Percentiles rank a stretch among this genome's conserved stretches.
Evolutionary conservation across 2,329 filamentous ascomycete species (phyloP).

Genomic region (Tricladium varicosporioides): DNA sequence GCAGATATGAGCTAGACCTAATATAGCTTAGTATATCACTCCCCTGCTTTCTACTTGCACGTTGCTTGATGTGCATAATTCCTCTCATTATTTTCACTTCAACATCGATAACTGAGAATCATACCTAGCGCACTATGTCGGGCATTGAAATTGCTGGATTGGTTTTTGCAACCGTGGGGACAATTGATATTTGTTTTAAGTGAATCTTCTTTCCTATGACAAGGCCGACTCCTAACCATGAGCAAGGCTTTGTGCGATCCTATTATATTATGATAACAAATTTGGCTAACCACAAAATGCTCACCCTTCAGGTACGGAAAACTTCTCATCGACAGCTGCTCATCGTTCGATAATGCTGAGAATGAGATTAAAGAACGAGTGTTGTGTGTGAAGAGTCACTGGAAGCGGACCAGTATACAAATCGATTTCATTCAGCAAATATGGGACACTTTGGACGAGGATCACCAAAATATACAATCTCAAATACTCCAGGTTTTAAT

Average conservation of each 20-base stretch:
- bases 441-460: slow-evolving; percentile 8
- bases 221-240: not conserved
- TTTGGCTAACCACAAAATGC: not conserved
- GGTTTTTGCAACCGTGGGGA: no score
- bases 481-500: not conserved
- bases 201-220: no score
- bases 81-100: no score
- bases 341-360: slow-evolving; percentile 1
- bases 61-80: no score
- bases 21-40: no score
- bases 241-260: no score
- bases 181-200: no score
- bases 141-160: no score
- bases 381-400: slow-evolving; percentile 4
- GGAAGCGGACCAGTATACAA: slow-evolving; percentile 3
- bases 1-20: no score
- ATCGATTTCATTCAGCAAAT: slow-evolving; percentile 8
- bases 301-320: slow-evolving; percentile 7
- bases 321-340: slow-evolving; percentile 3
- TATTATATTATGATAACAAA: not conserved
- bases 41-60: no score
- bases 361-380: slow-evolving; percentile 8
- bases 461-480: slow-evolving; percentile 2
- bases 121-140: no score
- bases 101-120: no score